These are phyloP conservation scores for Scytalidium sp. DNA, from an alignment of 2,329 filamentous ascomycete genomes.

Conservation along the genomic window DNA sequence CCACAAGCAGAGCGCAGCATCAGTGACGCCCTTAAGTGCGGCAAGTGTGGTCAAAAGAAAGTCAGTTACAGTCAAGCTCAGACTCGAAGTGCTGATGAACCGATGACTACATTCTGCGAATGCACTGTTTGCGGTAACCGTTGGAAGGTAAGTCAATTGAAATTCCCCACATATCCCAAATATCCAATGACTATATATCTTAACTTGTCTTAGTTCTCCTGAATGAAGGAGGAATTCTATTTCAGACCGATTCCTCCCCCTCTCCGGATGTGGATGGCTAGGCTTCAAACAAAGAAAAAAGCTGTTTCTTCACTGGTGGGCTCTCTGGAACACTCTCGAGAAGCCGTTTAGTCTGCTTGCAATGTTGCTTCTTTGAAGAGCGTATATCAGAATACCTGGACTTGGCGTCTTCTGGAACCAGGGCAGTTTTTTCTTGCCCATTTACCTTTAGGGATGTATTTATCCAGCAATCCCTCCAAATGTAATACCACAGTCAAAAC, in stretches of 20 bases:
- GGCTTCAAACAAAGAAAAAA: background rate
- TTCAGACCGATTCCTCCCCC: background rate
- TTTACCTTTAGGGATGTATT: background rate
- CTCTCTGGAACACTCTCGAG: background rate
- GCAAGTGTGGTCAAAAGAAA: conserved; percentile 89
- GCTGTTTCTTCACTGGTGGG: background rate
- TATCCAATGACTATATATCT: conserved; percentile 5
- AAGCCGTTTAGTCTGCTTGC: background rate
- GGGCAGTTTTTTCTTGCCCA: background rate
- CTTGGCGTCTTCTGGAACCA: background rate
- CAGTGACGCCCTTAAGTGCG: conserved; percentile 81
- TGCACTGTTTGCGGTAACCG: conserved; percentile 67
- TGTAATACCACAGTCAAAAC: background rate
- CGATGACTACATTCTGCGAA: conserved; percentile 76
- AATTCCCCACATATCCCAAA: background rate
- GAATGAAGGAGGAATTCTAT: conserved; percentile 8
- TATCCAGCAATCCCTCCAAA: background rate
- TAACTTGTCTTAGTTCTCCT: conserved; percentile 27
- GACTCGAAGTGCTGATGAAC: conserved; percentile 92
- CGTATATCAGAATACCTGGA: background rate
- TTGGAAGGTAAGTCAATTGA: conserved; percentile 59
- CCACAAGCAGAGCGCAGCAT: conserved; percentile 89
- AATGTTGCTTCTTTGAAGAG: background rate
- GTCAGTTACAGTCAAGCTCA: conserved; percentile 96
- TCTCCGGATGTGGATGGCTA: background rate